Base-by-base conservation (phyloP, 2,329 filamentous ascomycete genomes). In the Fusarium subtropicale region DNA sequence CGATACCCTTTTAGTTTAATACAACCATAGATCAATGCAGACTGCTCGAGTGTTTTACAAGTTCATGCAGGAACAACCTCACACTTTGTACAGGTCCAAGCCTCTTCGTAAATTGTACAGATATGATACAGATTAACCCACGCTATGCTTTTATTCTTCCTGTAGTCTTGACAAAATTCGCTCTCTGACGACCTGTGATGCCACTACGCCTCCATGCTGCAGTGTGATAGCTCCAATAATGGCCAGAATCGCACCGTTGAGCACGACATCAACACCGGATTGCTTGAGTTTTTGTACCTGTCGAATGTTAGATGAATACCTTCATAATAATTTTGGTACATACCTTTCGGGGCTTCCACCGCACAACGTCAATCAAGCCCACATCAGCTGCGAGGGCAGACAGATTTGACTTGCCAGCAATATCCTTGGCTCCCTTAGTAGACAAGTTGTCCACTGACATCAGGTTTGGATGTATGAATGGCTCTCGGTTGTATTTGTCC, bases 311-410 rank as follows among this genome's bases (percentile, higher is more conserved):
- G 67, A 38, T 13, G 3, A 24, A 44, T 28, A 9, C 30, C 5
- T 7, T 10, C 0, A 5, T 8, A 30, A 4, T 16, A 13, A 3
- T 2, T 5, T 39, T 8, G 5, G 33, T 31, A 55, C 88, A 76
- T 83, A 97, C 94, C 83, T 91, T 86, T 82, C 87, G 89, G 30
- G 96, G 96, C 79, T 92, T 92, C 96, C 96, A 98, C 81, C 96
- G 86, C 71, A 97, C 82, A 26, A 97, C 92, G 39, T 88, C 86
- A 60, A 88, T 81, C 75, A 99, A 77, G 1, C 93, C 92, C 62
- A 93, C 90, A 30, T 88, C 85, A 39, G 86, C 80, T 16, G 91
- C 95, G 64, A 99, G 79, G 57, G 81, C 82, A 34, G 89, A 85
- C 63, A 98, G 76, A 75, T 90, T 89, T 45, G 86, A 81, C 76